Conservation (phyloP, 2,329 filamentous ascomycete genomes). For the Fusarium poae region DNA sequence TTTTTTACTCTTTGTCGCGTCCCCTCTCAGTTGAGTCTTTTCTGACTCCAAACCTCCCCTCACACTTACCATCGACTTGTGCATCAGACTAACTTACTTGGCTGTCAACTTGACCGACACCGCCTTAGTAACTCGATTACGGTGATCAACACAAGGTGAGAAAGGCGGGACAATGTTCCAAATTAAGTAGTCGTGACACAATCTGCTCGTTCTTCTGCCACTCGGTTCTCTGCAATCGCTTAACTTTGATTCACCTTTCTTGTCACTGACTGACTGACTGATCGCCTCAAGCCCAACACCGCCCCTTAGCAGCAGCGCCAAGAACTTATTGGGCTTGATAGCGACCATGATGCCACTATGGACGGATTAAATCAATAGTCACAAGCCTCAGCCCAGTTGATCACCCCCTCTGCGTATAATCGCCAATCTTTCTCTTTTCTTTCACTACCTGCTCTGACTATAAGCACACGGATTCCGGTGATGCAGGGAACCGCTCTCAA, state of each 20-base stretch:
- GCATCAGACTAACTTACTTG: constrained; percentile 2
- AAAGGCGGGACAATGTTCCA: constrained; percentile 23
- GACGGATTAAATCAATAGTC: constrained; percentile 28
- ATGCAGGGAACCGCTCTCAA: background rate
- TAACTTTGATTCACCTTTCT: constrained; percentile 26
- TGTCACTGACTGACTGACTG: constrained; percentile 23
- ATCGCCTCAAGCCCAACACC: constrained; percentile 20
- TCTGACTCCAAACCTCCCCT: background rate
- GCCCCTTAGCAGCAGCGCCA: constrained; percentile 43
- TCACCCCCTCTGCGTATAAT: background rate
- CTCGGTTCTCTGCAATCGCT: constrained; percentile 13
- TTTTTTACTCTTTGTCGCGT: constrained; percentile 12
- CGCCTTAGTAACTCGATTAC: constrained; percentile 17
- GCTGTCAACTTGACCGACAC: constrained; percentile 30
- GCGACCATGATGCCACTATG: constrained; percentile 43
- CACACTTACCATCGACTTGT: background rate
- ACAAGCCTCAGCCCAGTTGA: constrained; percentile 22
- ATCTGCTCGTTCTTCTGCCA: constrained; percentile 30
- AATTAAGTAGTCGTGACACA: constrained; percentile 21
- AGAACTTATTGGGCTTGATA: constrained; percentile 37
- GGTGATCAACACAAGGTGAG: constrained; percentile 13
- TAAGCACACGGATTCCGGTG: background rate
- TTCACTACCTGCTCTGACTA: background rate
- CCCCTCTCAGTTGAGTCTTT: constrained; percentile 3
- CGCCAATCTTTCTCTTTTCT: background rate